Evolutionary conservation across 495 filamentous ascomycete species (phyloP), one percentile per base, ranked within the genome.

Genomic region (Penicillium silybi): DNA sequence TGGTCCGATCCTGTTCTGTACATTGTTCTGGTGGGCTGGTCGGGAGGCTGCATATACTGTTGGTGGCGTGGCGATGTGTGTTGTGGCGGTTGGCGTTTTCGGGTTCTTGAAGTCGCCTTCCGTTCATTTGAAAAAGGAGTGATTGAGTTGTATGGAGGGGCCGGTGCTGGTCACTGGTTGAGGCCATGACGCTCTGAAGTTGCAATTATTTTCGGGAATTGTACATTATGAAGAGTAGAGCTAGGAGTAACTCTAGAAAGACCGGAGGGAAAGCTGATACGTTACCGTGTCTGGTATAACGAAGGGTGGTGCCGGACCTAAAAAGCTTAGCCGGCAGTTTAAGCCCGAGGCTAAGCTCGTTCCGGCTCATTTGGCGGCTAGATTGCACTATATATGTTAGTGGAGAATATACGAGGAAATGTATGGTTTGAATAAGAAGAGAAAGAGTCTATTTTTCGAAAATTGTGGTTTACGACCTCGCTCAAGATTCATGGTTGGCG

Each of bases 1-100:
- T 17, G 93, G 93, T 0, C 93, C 93, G 1, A 60, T 97, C 20
- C 63, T 95, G 41, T 99, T 97, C 61, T 97, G 92, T 57, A 86
- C 88, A n/a, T 76, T 99, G 50, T 99, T 97, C 72, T 99, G 93
- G 93, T 99, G 95, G 95, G 92, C 89, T 26, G 93, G 95, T 0
- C 74, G 93, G 35, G 86, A 95, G 61, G 72, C 84, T 15, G 93
- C 93, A 1, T 99, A 96, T 66, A 76, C 73, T 1, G 75, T 87
- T 63, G 95, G 93, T 3, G 89, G 89, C 0, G 64, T 78, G 27
- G 90, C 88, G 2, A 96, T 97, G 78, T 61, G 86, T 19, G 82
- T 66, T 7, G 91, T 96, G 32, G 79, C 78, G 35, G 73, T 74
- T 44, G 64, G 88, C n/a, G 89, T 85, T 0, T 88, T 95, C 63